Conservation (phyloP, 2,329 filamentous ascomycete genomes). For the Fusarium torreyae region DNA sequence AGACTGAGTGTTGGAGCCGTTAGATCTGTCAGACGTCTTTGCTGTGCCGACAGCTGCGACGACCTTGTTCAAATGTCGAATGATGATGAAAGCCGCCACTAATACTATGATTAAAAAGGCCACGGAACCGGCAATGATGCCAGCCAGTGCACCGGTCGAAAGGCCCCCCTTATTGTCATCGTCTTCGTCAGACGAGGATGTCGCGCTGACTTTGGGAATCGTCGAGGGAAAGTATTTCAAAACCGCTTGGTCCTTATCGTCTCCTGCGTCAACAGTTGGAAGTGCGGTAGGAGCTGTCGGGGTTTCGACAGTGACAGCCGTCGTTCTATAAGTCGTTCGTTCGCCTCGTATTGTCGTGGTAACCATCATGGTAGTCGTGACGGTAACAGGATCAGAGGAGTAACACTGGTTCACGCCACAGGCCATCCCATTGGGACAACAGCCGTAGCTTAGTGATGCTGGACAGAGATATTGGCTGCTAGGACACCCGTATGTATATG, state of each 20-base stretch:
- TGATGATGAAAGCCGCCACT: slow-evolving; percentile 63
- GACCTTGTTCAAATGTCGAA: slow-evolving; percentile 65
- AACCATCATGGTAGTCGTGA: slow-evolving; percentile 60
- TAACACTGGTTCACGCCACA: slow-evolving; percentile 67
- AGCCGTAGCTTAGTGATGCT: slow-evolving; percentile 66
- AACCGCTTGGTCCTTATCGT: slow-evolving; percentile 51
- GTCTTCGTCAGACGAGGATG: slow-evolving; percentile 40
- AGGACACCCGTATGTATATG: slow-evolving; percentile 60
- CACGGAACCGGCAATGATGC: slow-evolving; percentile 68
- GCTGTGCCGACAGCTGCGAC: slow-evolving; percentile 58
- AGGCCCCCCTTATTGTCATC: slow-evolving; percentile 54
- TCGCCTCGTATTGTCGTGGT: slow-evolving; percentile 62
- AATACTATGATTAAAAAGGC: slow-evolving; percentile 65
- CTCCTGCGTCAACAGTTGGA: slow-evolving; percentile 43
- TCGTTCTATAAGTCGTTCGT: slow-evolving; percentile 59
- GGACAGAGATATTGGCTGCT: slow-evolving; percentile 65
- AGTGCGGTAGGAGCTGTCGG: slow-evolving; percentile 56
- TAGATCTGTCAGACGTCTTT: slow-evolving; percentile 52
- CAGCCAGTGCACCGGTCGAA: slow-evolving; percentile 62
- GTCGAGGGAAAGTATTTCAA: slow-evolving; percentile 63
- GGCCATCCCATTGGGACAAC: slow-evolving; percentile 65
- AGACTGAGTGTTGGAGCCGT: slow-evolving; percentile 51
- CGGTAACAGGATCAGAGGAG: slow-evolving; percentile 61
- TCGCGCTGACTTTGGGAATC: slow-evolving; percentile 58
- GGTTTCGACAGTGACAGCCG: slow-evolving; percentile 58